phyloP scores from a whole-genome alignment of 768 basidiomycete species.

The Pleurotus giganteus region DNA sequence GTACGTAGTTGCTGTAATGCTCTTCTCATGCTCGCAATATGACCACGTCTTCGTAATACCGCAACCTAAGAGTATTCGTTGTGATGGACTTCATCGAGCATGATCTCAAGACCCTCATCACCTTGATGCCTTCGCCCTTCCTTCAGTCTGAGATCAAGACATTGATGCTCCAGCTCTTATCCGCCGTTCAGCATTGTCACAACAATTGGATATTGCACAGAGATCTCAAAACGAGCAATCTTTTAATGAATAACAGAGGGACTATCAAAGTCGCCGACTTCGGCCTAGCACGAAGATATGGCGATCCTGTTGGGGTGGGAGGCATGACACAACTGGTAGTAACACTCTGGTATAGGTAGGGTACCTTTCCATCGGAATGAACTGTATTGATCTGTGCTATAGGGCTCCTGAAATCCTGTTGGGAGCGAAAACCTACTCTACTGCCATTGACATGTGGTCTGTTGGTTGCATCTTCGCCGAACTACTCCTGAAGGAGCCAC shows the following conservation, averaged over 20 bases:
- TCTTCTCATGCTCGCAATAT: conserved; percentile 24
- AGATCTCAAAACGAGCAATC: conserved; percentile 95
- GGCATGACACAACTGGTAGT: conserved; percentile 98
- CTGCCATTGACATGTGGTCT: conserved; percentile 97
- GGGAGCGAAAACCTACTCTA: conserved; percentile 91
- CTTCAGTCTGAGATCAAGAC: conserved; percentile 99
- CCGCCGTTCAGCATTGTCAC: conserved; percentile 92
- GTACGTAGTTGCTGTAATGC: conserved; percentile 56
- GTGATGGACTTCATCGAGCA: conserved; percentile 99
- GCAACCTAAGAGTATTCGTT: conserved; percentile 80
- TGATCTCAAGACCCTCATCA: conserved; percentile 94
- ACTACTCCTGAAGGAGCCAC: conserved; percentile 88
- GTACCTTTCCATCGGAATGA: conserved; percentile 14
- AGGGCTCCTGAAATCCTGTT: conserved; percentile 95
- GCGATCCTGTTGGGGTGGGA: conserved; percentile 94
- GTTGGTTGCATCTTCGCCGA: conserved; percentile 99
- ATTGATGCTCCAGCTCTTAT: conserved; percentile 87
- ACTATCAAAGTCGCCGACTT: conserved; percentile 99
- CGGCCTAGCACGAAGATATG: conserved; percentile 92
- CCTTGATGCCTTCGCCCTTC: conserved; percentile 94
- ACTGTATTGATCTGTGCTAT: conserved; percentile 14
- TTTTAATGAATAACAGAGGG: conserved; percentile 98
- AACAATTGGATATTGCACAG: conserved; percentile 97
- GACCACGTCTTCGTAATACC: conserved; percentile 19
- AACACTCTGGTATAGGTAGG: conserved; percentile 96